These are phyloP conservation scores for Mitragyna speciosa DNA, from an alignment of 257 asterid species.

Conservation along the genomic window DNA sequence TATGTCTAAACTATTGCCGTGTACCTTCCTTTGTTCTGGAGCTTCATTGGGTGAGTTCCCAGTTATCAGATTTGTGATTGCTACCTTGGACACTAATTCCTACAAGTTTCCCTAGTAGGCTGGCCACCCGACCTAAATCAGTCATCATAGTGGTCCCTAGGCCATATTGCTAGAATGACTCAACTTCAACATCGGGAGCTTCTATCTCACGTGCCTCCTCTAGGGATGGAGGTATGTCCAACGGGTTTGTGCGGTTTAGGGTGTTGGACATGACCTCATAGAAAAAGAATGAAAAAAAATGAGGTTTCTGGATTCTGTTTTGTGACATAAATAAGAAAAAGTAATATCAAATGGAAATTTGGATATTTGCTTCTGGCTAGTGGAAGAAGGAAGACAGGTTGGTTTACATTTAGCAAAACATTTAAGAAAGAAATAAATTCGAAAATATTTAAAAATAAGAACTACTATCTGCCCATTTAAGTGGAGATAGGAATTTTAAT, in stretches of 20 bases:
- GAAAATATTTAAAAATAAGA: neutral
- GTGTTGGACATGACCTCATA: conserved; percentile 4
- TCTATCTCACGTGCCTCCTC: conserved; percentile 8
- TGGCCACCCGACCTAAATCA: conserved; percentile 5
- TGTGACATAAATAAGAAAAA: too few relatives aligned
- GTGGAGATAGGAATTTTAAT: neutral
- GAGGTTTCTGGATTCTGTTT: neutral
- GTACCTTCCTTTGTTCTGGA: too few relatives aligned
- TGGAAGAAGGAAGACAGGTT: too few relatives aligned
- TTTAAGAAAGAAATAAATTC: too few relatives aligned
- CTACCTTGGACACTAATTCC: neutral
- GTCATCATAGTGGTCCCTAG: conserved; percentile 1
- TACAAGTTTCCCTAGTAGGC: neutral
- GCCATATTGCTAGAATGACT: conserved; percentile 15
- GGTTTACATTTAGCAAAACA: too few relatives aligned
- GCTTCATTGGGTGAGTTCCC: neutral
- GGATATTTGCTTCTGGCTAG: too few relatives aligned
- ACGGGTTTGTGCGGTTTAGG: conserved; percentile 2
- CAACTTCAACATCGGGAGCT: conserved; percentile 8
- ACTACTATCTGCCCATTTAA: neutral
- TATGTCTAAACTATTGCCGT: too few relatives aligned
- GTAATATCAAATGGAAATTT: too few relatives aligned
- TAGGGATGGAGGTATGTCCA: conserved; percentile 6
- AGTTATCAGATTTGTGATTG: neutral
- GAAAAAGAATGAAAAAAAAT: neutral